Evolutionary conservation across 2,329 filamentous ascomycete genomes (phyloP).

Genomic region (Leptographium galeiforme): DNA sequence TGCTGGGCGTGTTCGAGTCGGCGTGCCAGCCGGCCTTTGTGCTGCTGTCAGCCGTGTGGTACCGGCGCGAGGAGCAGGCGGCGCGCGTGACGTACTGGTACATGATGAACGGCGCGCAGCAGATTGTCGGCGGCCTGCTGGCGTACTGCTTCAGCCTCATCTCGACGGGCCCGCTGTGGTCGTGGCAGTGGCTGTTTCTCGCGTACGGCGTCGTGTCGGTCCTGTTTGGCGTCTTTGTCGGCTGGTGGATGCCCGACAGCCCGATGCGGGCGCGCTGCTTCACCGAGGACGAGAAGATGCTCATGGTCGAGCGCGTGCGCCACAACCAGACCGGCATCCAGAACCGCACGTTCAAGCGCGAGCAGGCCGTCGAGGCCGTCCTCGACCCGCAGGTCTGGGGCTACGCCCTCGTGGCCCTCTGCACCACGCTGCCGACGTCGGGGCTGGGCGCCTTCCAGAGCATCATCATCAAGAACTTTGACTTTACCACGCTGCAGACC

Average conservation of each 20-base stretch:
- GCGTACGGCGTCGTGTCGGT: conserved; percentile 50
- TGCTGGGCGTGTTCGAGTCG: conserved; percentile 60
- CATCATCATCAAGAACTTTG: conserved; percentile 58
- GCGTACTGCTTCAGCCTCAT: conserved; percentile 51
- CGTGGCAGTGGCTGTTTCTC: conserved; percentile 59
- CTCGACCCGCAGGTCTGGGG: conserved; percentile 54
- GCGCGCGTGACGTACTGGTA: conserved; percentile 58
- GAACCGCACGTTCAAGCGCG: conserved; percentile 34
- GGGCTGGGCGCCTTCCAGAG: conserved; percentile 62
- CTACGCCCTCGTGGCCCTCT: conserved; percentile 52
- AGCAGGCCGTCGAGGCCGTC: conserved; percentile 37
- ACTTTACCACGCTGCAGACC: conserved; percentile 52
- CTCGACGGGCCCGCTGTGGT: conserved; percentile 36
- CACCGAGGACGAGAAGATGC: conserved; percentile 48
- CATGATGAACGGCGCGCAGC: conserved; percentile 65
- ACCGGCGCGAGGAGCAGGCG: conserved; percentile 54
- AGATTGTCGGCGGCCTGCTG: conserved; percentile 57
- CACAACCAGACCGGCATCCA: conserved; percentile 49
- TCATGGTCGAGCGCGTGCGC: conserved; percentile 48
- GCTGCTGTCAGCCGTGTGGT: conserved; percentile 57
- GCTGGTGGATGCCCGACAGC: conserved; percentile 52
- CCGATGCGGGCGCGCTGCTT: conserved; percentile 62
- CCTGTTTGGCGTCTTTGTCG: conserved; percentile 50
- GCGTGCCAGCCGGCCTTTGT: conserved; percentile 57
- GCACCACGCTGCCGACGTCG: conserved; percentile 59